Evolutionary conservation across 2,329 filamentous ascomycete species (phyloP), one percentile per base, ranked within the genome.

Genomic region (Pseudocercospora pini-densiflorae): DNA sequence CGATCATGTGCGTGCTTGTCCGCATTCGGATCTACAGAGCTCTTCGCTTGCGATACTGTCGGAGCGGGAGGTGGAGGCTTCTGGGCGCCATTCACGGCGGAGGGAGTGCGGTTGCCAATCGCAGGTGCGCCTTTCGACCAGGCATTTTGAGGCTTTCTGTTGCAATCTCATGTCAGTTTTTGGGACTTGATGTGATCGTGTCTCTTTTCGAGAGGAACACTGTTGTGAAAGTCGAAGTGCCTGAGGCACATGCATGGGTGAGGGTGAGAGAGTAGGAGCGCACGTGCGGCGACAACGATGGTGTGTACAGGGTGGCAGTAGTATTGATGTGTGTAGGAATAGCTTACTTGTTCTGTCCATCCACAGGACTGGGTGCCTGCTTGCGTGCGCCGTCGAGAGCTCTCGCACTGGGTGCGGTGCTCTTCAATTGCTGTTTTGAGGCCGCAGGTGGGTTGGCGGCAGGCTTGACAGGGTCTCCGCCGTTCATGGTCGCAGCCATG

Each of bases 1-100:
- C 87, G 83, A 74, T 89, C 87, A 75, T 87, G 84, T 40, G 87
- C 83, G 76, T 88, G 86, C 72, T 83, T 84, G 75, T 88, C 86
- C 31, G 85, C 77, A 23, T 83, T 65, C 79, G 81, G 77, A 70
- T 88, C 85, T 73, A 81, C 83, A 45, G 79, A 76, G 62, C 59
- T 66, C 63, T 71, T 73, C 24, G 60, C 47, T 58, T 73, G 66
- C 54, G 61, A 49, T 64, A 66, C 61, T 70, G 63, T 33, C 65
- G 71, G 23, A 64, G 36, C 31, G 68, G 69, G n/a, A 66, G 70
- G 69, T 12, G 70, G 68, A 59, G 73, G 68, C 66, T 76, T 78
- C 70, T 81, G 79, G 68, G 80, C 82, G 71, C 87, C 87, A 80
- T 89, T 89, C 69, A 84, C 81, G 66, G 59, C 43, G 27, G 59